Evolutionary conservation across 225 moss, liverwort and hornwort species (phyloP), one percentile per base, ranked within the genome.

Genomic region (Straminergon stramineum): DNA sequence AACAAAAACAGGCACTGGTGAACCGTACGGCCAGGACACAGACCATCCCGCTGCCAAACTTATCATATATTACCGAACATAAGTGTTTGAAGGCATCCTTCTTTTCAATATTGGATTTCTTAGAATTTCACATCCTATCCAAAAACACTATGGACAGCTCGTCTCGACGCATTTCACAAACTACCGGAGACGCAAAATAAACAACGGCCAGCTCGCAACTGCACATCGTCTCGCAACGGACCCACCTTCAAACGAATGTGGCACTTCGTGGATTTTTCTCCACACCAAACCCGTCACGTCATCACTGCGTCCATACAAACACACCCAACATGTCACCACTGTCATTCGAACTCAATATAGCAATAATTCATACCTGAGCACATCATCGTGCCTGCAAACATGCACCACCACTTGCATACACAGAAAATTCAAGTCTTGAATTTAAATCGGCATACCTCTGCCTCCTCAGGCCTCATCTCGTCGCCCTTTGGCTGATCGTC

Each of bases 401-500:
- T 27, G 30, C 85, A 68, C 13, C 35, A 70, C 34, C 14, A 21
- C 48, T 21, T 16, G 34, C 18, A 66, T 45, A 26, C 45, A 32
- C 8, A 39, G 13, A 53, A 57, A 58, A 24, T 61, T 60, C 75
- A 90, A 52, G 51, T 24, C 26, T 48, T 32, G 3, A 30, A 39
- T 21, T 48, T 17, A 51, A 19, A 53, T 35, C 7, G 23, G 64
- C 73, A 74, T 88, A 90, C 92, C 92, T 93, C 93, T 48, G 93
- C 93, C 78, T 93, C 93, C 88, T 93, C 93, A 26, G 93, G 89
- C 93, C 93, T 93, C 90, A 89, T 74, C 43, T 93, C 93, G 53
- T 93, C 93, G 7, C 93, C 92, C 85, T 93, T 93, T 17, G 92
- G 90, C 89, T 93, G 93, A 67, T 93, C 93, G 48, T 93, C 93